Base-by-base conservation (phyloP, 2,329 filamentous ascomycete genomes). In the Periconia sp. region DNA sequence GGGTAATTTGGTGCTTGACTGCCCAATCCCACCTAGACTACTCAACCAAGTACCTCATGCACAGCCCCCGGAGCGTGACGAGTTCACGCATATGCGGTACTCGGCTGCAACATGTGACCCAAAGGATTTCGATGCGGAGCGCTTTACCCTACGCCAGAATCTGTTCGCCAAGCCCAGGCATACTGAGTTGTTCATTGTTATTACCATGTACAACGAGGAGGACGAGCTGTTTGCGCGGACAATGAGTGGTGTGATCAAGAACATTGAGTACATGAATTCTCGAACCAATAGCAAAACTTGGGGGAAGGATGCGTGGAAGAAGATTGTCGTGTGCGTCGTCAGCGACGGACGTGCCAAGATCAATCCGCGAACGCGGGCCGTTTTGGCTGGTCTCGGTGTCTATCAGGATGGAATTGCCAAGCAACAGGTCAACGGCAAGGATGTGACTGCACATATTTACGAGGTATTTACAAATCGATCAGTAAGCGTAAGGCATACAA, bases 151-250 rank as follows among this genome's bases (percentile, higher is more conserved):
- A 46, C 88, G 92, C 50, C 92, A 97, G 72, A 87, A 84, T 65
- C 82, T 97, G 17, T 96, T 96, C 66, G 90, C 89, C 43, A 96
- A 96, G 70, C 87, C 90, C 3, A 81, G 92, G 40, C 89, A 96
- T 64, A 96, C 92, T 0, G 92, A 97, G 73, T 78, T 97, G 2
- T 96, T 97, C 71, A 96, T 97, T 61, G 92, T 92, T 23, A 84
- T 97, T 40, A 97, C 92, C 44, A 96, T 96, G 92, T 99, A 99
- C 77, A 99, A 99, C 66, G 94, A 99, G 66, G 92, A 99, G 69
- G 94, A 99, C 61, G 86, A 97, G 54, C 78, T 96, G 46, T 96
- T 99, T 66, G 91, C 94, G 17, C 85, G 94, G 29, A 97, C 94
- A 4, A 89, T 99, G 89, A 89, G 86, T 36, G 94, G 94, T 70